Conservation (phyloP, 1,284 basidiomycete species). For the Ustilago vetiveriae region DNA sequence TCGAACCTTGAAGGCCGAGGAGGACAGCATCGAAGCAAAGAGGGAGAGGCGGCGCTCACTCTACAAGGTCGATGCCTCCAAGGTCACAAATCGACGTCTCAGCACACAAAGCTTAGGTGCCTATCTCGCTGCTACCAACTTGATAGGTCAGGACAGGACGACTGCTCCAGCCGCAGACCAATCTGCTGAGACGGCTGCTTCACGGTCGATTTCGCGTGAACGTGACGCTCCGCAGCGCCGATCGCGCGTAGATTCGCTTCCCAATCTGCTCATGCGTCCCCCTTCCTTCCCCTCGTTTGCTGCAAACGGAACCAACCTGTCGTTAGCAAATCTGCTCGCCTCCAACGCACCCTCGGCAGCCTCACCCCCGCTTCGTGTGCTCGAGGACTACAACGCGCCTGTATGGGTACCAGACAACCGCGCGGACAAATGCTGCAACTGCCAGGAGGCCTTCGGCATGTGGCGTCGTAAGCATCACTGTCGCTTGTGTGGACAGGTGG, state of each 20-base stretch:
- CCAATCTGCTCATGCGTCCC: slow-evolving; percentile 40
- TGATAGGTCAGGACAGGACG: slow-evolving; percentile 31
- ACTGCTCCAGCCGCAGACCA: slow-evolving; percentile 8
- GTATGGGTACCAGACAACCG: slow-evolving; percentile 90
- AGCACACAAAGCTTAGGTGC: slow-evolving; percentile 49
- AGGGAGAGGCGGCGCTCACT: slow-evolving; percentile 40
- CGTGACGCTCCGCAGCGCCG: slow-evolving; percentile 14
- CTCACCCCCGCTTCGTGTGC: slow-evolving; percentile 61
- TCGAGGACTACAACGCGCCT: slow-evolving; percentile 88
- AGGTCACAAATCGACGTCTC: slow-evolving; percentile 23
- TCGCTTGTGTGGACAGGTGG: slow-evolving; percentile 84
- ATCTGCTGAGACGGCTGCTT: slow-evolving; percentile 7
- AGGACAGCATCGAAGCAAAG: slow-evolving; percentile 58
- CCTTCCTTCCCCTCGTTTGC: slow-evolving; percentile 43
- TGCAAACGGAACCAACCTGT: slow-evolving; percentile 20
- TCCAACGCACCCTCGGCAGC: slow-evolving; percentile 19
- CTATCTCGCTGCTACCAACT: slow-evolving; percentile 31
- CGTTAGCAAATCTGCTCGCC: slow-evolving; percentile 32
- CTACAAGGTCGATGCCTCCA: slow-evolving; percentile 36
- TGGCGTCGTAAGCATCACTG: slow-evolving; percentile 87
- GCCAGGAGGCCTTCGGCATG: slow-evolving; percentile 80
- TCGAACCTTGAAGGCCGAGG: slow-evolving; percentile 57
- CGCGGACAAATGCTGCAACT: slow-evolving; percentile 83
- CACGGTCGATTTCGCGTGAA: slow-evolving; percentile 11
- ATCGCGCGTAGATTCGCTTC: slow-evolving; percentile 40